Conservation (phyloP, 768 basidiomycete genomes). For the Paxillus involutus region DNA sequence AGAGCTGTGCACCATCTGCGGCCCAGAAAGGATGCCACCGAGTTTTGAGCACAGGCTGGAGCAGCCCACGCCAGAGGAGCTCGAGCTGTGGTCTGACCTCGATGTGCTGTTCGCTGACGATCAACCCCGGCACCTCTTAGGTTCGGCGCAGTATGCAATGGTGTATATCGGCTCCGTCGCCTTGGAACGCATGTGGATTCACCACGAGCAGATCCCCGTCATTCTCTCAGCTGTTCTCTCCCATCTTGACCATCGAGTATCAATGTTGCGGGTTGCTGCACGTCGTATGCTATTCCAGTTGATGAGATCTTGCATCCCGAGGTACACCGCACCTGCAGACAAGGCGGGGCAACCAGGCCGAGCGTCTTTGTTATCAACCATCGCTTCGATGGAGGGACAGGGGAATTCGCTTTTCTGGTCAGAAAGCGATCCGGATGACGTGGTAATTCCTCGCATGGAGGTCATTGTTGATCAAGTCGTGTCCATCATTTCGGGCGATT, state of each 20-base stretch:
- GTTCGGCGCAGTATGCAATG: constrained; percentile 86
- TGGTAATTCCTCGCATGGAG: constrained; percentile 67
- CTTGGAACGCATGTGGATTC: constrained; percentile 74
- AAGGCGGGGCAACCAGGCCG: constrained; percentile 49
- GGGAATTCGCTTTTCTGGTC: constrained; percentile 64
- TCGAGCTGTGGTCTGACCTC: constrained; percentile 79
- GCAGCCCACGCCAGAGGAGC: constrained; percentile 59
- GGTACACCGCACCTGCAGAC: constrained; percentile 72
- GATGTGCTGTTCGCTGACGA: constrained; percentile 70
- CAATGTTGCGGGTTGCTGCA: constrained; percentile 68
- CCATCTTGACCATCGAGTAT: constrained; percentile 76
- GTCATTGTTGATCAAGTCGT: constrained; percentile 67
- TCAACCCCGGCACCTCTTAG: constrained; percentile 67
- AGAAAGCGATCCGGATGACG: constrained; percentile 59
- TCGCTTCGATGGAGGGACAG: constrained; percentile 58
- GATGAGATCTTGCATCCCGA: constrained; percentile 77
- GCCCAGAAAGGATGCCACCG: constrained; percentile 82
- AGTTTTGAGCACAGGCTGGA: constrained; percentile 69
- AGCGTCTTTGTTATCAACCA: constrained; percentile 46
- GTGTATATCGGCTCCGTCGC: constrained; percentile 80
- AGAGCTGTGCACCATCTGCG: constrained; percentile 82
- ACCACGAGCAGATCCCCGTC: constrained; percentile 64
- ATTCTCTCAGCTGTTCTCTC: constrained; percentile 80
- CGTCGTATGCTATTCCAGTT: constrained; percentile 84
- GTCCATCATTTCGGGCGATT: constrained; percentile 65